Base-by-base conservation (phyloP, 2,329 filamentous ascomycete species). In the Verticillium dahliae region DNA sequence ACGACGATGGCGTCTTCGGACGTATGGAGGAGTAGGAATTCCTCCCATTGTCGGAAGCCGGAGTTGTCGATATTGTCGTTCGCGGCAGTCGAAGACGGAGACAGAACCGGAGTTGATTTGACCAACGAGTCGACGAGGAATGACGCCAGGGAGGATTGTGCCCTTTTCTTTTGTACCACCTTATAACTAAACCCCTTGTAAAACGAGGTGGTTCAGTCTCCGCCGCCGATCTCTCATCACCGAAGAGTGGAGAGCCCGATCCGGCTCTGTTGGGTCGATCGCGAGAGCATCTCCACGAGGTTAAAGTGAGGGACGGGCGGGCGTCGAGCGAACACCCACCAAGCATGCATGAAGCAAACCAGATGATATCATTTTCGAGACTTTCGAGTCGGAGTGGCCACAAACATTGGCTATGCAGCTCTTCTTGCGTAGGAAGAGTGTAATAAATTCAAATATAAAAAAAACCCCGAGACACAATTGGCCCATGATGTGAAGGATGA, bases 1-100 rank as follows among this genome's bases (percentile, higher is more conserved):
- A 96, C 65, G 94, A 98, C 67, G 93, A 97, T 67, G 93, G 93
- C 71, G 90, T 98, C 69, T 99, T 99, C 80, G 93, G 93, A 62
- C 86, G 87, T 68, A 98, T 98, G 94, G 95, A 99, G 77, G 92
- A 96, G 75, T 95, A 81, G 78, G 66, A 65, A 65, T 62, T 62
- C 52, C 65, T 54, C 34, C 54, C 41, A 33, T 54, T 59, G 38
- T 18, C 58, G 57, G 38, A 57, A 15, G n/a, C 18, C 5, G 39
- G 34, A 18, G 37, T 14, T 6, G n/a, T 13, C 56, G 39, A 41
- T 22, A 22, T 22, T 4, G 39, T 41, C 41, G 41, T 9, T 50
- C n/a, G 22, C 22, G 41, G 41, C 41, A 9, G 18, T 50, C 10
- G n/a, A 50, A 18, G 41, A 50, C n/a, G n/a, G 41, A 18, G n/a